Conservation (phyloP, 2,329 filamentous ascomycete species). For the Pyrenophora tritici-repentis region DNA sequence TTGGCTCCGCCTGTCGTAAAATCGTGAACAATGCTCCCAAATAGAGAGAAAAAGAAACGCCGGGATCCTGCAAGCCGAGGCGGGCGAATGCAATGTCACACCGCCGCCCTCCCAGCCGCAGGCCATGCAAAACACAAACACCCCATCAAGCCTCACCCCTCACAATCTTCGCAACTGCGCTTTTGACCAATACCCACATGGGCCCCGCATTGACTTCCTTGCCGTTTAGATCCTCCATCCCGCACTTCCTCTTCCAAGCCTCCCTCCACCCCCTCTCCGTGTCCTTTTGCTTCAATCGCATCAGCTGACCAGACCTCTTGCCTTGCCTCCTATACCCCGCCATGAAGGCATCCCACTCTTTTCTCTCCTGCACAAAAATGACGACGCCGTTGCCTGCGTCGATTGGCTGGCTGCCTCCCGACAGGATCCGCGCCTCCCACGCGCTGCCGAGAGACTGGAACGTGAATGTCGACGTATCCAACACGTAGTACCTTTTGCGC, state of each 20-base stretch:
- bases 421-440: conserved; percentile 31
- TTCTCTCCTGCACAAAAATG: conserved; percentile 31
- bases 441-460: conserved; percentile 26
- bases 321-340: conserved; percentile 29
- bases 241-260: conserved; percentile 31
- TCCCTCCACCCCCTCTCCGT: conserved; percentile 30
- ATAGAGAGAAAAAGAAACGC: conserved; percentile 6
- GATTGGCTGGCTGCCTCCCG: conserved; percentile 25
- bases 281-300: conserved; percentile 26
- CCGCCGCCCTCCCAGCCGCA: not conserved
- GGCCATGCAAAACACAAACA: not conserved
- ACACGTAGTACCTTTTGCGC: conserved; percentile 31
- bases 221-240: conserved; percentile 23
- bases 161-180: conserved; percentile 29
- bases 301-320: conserved; percentile 27
- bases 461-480: conserved; percentile 25
- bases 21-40: conserved; percentile 11
- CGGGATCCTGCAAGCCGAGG: not conserved
- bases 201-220: conserved; percentile 32
- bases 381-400: conserved; percentile 34
- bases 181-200: conserved; percentile 37
- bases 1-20: conserved; percentile 7
- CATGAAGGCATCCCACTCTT: conserved; percentile 32
- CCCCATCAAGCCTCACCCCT: conserved; percentile 27
- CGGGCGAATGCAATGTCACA: not conserved